Evolutionary conservation across 164 flowering plant species (phyloP), one percentile per base, ranked within the genome.

Genomic region (Liquidambar formosana): DNA sequence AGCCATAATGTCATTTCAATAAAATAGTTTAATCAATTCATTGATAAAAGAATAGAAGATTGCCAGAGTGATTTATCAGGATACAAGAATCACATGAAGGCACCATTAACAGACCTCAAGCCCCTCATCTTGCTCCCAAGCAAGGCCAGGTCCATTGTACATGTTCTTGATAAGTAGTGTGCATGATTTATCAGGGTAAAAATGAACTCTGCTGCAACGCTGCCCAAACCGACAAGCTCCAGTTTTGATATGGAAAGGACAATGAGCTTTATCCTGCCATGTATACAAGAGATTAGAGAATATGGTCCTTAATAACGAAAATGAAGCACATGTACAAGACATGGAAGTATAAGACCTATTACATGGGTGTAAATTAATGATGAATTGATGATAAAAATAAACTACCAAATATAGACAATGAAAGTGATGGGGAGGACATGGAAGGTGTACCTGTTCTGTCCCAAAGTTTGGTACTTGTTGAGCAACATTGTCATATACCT

Each of bases 111-210:
- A 81, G 89, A 95, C 99, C 98, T 95, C 98, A 78, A 95, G 99
- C 80, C 96, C 98, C 80, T 95, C 99, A 79, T 95, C 99, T 76
- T 93, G 99, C 81, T 95, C 99, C 97, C 96, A 95, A 58, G 92
- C 85, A 76, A 95, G 84, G 78, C 98, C 99, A 80, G 99, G 97
- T 66, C 99, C 99, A 79, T 67, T 88, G 78, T 95, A 93, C 99
- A 95, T 95, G 83, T 90, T 93, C 84, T 90, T 95, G 28, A 95
- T 79, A 27, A 95, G 92, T 73, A 95, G 61, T 46, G 99, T 95
- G 86, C 96, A 88, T 0, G 97, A 84, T 73, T 89, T 91, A 79
- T 93, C 96, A 73, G 99, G 98, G 79, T 91, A 89, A 67, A 90
- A 93, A 71, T 95, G 99, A 70, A 88, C 89, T 79, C 99, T 93